Percentiles rank a stretch among this genome's conserved stretches.
phyloP scores from a whole-genome alignment of 345 rosid genomes.

The Eucalyptus erythrocorys region DNA sequence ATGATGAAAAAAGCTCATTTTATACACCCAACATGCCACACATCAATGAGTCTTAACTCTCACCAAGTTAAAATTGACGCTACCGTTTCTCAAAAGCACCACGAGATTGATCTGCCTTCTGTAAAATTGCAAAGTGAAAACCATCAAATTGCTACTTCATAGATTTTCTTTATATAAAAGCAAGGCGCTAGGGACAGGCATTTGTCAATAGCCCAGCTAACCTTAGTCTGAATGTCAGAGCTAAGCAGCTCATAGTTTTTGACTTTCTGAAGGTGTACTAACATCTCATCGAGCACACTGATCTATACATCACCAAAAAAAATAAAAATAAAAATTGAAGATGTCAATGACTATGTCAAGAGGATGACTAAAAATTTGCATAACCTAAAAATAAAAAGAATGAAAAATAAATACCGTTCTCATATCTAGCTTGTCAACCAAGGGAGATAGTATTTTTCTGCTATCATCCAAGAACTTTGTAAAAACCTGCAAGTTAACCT shows the following conservation, averaged over 20 bases:
- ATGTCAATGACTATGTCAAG: background rate
- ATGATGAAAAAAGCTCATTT: background rate
- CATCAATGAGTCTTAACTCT: background rate
- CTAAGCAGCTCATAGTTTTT: slow-evolving; percentile 37
- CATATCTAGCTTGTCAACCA: slow-evolving; percentile 30
- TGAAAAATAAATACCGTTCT: slow-evolving; percentile 27
- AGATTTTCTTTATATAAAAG: background rate
- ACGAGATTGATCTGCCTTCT: slow-evolving; percentile 9
- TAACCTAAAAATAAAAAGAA: background rate
- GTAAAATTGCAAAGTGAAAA: background rate
- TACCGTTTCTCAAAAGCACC: slow-evolving; percentile 41
- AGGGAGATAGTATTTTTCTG: slow-evolving; percentile 35
- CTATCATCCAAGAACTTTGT: slow-evolving; percentile 36
- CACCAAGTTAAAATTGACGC: background rate
- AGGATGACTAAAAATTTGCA: background rate
- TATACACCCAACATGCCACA: background rate
- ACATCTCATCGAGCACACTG: slow-evolving; percentile 35
- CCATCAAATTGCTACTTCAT: background rate
- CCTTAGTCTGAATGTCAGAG: slow-evolving; percentile 63
- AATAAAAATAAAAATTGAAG: background rate
- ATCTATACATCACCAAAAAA: slow-evolving; percentile 38
- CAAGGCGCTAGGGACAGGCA: background rate
- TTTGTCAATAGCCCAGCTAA: slow-evolving; percentile 10
- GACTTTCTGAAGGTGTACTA: slow-evolving; percentile 42
- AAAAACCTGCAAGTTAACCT: slow-evolving; percentile 44